Conservation (phyloP, 495 filamentous ascomycete species). For the Podospora pseudoanserina region DNA sequence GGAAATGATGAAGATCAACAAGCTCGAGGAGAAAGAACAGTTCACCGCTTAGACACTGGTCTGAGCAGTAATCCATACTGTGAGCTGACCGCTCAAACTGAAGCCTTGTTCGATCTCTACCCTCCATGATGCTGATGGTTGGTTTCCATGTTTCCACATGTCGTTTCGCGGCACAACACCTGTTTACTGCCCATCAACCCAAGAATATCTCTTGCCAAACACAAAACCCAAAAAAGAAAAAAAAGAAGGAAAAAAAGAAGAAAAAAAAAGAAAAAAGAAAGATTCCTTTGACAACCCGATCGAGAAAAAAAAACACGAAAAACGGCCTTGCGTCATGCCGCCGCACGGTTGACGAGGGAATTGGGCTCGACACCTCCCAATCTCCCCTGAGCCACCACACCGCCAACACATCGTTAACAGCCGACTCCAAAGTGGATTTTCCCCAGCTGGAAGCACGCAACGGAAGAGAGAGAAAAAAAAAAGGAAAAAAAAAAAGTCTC, state of each 20-base stretch:
- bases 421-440: neutral
- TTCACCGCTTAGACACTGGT: neutral
- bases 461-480: neutral
- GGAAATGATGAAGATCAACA: neutral
- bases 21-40: neutral
- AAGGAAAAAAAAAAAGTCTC: neutral
- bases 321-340: slow-evolving; percentile 2
- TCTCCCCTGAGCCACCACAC: slow-evolving; percentile 1
- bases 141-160: neutral
- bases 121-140: neutral
- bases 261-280: neutral
- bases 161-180: neutral
- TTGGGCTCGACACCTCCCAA: neutral
- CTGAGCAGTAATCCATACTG: neutral
- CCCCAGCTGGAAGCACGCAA: neutral
- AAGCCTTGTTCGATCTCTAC: neutral
- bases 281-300: neutral
- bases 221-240: neutral
- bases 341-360: slow-evolving; percentile 1
- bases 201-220: neutral
- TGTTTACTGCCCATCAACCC: neutral
- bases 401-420: neutral
- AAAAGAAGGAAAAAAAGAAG: neutral
- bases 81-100: neutral
- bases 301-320: neutral